Evolutionary conservation across 2,329 filamentous ascomycete species (phyloP).

Genomic region (Phaeosphaeriaceae sp.): DNA sequence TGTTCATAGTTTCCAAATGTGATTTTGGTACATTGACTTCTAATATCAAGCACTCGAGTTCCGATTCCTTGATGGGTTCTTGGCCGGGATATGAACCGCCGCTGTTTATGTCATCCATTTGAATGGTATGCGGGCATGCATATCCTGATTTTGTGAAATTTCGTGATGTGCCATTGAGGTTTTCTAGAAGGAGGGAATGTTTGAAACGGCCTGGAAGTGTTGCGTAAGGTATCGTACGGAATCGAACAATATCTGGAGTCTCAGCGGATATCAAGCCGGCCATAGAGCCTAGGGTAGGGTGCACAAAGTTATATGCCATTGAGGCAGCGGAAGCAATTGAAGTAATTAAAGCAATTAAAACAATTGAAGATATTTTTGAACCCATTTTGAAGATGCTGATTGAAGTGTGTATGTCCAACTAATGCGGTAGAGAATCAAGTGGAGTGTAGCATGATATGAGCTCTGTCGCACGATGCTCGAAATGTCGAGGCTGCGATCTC

Average conservation of each 20-base stretch:
- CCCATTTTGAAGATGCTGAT: too few relatives aligned
- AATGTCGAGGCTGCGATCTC: too few relatives aligned
- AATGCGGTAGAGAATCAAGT: too few relatives aligned
- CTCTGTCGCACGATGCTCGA: too few relatives aligned
- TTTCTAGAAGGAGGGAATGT: conserved; percentile 17
- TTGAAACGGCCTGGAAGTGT: conserved; percentile 30
- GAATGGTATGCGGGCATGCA: conserved; percentile 26
- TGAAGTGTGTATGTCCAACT: too few relatives aligned
- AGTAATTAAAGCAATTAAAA: too few relatives aligned
- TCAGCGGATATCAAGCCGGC: conserved; percentile 23
- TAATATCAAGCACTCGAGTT: conserved; percentile 26
- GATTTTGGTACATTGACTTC: conserved; percentile 32
- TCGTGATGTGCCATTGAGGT: conserved; percentile 2
- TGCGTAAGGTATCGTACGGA: conserved; percentile 31
- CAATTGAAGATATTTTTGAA: too few relatives aligned
- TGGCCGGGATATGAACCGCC: conserved; percentile 23
- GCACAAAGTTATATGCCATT: conserved; percentile 21
- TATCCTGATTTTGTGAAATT: conserved; percentile 29
- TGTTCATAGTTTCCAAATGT: conserved; percentile 6
- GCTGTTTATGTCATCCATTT: conserved; percentile 3
- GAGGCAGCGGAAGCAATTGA: not conserved
- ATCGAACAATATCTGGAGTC: conserved; percentile 32
- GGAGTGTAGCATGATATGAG: too few relatives aligned
- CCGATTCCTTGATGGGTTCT: conserved; percentile 6
- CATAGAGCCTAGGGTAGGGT: conserved; percentile 23